Conservation (phyloP, 2,329 filamentous ascomycete species). For the Fusarium irregulare region DNA sequence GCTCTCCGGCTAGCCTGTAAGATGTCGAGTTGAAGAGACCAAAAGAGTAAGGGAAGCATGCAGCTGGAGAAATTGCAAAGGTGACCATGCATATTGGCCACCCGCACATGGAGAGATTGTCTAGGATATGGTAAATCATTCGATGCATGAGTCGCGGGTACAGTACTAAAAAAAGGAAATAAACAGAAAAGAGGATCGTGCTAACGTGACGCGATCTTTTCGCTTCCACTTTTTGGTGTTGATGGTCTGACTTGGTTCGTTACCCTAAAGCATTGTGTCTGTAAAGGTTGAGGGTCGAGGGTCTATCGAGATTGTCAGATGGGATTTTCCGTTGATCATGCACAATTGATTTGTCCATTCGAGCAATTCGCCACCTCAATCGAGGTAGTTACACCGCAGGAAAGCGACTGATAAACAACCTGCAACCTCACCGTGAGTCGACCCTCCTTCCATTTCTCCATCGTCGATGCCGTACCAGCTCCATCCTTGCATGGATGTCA, state of each 20-base stretch:
- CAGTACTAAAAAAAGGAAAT: not conserved
- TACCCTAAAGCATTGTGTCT: not conserved
- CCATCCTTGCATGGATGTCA: not conserved
- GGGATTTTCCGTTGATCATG: not conserved
- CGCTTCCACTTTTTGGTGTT: not conserved
- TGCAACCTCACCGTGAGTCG: not conserved
- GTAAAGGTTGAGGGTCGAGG: not conserved
- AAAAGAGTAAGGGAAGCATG: not conserved
- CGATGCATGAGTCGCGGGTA: not conserved
- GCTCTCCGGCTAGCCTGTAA: not conserved
- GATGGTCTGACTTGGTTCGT: not conserved
- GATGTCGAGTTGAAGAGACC: not conserved
- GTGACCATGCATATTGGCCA: not conserved
- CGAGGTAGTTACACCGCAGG: not conserved
- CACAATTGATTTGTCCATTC: not conserved
- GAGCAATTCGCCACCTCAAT: not conserved
- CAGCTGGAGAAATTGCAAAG: not conserved
- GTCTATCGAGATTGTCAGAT: too few relatives aligned
- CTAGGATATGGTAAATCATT: not conserved
- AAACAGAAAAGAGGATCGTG: fast-evolving
- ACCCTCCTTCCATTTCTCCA: not conserved
- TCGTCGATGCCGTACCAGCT: not conserved
- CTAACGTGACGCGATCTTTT: not conserved
- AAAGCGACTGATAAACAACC: not conserved
- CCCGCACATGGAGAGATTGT: not conserved